Evolutionary conservation across 192 early-diverging fungal genomes (phyloP), one percentile per base, ranked within the genome.

Genomic region (Entomortierella parvispora): DNA sequence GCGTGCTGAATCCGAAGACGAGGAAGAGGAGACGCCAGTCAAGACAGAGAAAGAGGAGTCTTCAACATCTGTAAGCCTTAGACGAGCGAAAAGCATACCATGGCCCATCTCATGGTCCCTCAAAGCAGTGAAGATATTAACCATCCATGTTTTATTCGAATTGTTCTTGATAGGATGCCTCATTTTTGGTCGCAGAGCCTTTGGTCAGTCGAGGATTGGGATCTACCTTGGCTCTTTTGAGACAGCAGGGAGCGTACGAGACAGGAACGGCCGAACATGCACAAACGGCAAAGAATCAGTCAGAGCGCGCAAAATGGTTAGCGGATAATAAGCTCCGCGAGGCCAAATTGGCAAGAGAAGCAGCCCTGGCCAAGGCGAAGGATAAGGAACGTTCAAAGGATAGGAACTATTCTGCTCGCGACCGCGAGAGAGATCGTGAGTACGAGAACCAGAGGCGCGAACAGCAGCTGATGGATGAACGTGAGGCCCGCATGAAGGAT

Each of bases 401-500:
- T 20, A 82, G 80, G 58, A 79, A 66, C 32, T 82, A 82, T 43
- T 77, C 74, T 20, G 64, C 60, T 44, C 51, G 74, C 25, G 70
- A 79, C 40, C 70, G 80, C n/a, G 80, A 79, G n/a, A 59, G 61
- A 46, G 81, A 79, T 43, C 76, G 83, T 43, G 86, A 89, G 45
- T 62, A 79, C n/a, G 85, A 87, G 37, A 86, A 79, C 50, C 81
- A 79, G 47, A 51, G 80, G 48, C 58, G 90, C 48, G 89, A 93
- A 32, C 81, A 88, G 50, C 88, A 88, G 29, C 81, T 89, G 42
- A 69, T 90, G 62, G 85, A 91, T 48, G 90, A 92, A 71, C 87
- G 88, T 54, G 92, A 94, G 60, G 89, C 93, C 37, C 90, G 92
- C 9, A 96, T 97, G 87, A 89, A 89, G 60, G 85, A 96, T 65